phyloP scores from a whole-genome alignment of 805 yeast species.

The Sugiyamaella marilandica region DNA sequence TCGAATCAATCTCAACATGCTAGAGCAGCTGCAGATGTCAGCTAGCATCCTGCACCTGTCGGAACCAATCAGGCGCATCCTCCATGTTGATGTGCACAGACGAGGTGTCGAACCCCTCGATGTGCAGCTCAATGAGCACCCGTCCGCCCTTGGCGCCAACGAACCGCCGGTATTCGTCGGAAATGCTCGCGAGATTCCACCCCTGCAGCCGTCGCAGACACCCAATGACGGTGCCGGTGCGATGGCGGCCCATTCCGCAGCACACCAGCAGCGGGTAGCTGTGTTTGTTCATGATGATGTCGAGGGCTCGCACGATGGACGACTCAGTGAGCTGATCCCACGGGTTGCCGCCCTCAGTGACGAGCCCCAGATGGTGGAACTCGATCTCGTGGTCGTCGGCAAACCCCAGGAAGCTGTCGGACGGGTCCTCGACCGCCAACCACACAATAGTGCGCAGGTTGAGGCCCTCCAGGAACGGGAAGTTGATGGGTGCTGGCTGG shows the following conservation, averaged over 20 bases:
- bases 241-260: conserved; percentile 97
- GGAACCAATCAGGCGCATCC: conserved; percentile 46
- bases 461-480: conserved; percentile 73
- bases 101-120: conserved; percentile 61
- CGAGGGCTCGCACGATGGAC: conserved; percentile 73
- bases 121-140: conserved; percentile 81
- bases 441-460: conserved; percentile 78
- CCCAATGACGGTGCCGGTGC: conserved; percentile 96
- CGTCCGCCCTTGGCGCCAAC: conserved; percentile 92
- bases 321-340: conserved; percentile 93
- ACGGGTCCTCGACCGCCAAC: conserved; percentile 95
- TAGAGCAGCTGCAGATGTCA: too few relatives aligned
- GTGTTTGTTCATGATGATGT: conserved; percentile 63
- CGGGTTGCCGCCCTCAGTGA: conserved; percentile 81
- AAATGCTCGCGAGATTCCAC: conserved; percentile 95
- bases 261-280: conserved; percentile 85
- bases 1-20: too few relatives aligned
- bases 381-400: conserved; percentile 67
- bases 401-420: conserved; percentile 77
- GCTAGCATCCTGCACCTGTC: neutral
- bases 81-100: conserved; percentile 40
- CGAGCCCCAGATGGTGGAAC: conserved; percentile 76
- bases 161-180: conserved; percentile 90
- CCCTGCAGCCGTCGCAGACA: conserved; percentile 88
- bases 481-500: conserved; percentile 91